phyloP scores from a whole-genome alignment of 1,139 yeast species.

The Geotrichum carabidarum region DNA sequence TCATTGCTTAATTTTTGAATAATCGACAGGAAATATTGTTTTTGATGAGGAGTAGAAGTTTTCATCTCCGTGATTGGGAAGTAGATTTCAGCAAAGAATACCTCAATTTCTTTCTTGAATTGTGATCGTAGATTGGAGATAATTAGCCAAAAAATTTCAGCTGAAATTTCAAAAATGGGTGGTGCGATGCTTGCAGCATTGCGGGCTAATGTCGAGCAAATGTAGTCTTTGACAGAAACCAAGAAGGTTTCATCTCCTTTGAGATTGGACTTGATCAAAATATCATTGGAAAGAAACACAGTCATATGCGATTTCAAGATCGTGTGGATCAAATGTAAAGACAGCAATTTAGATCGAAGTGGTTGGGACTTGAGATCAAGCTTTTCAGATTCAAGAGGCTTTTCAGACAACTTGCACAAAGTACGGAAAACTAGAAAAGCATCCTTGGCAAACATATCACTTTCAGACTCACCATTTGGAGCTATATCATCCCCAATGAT shows the following conservation, averaged over 20 bases:
- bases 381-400: constrained; percentile 62
- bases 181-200: constrained; percentile 91
- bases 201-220: constrained; percentile 76
- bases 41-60: constrained; percentile 87
- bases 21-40: constrained; percentile 73
- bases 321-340: constrained; percentile 82
- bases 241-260: constrained; percentile 62
- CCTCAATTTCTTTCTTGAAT: constrained; percentile 89
- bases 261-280: constrained; percentile 55
- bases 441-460: constrained; percentile 73
- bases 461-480: constrained; percentile 41
- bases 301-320: constrained; percentile 82
- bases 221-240: constrained; percentile 76
- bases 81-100: constrained; percentile 86
- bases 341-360: constrained; percentile 81
- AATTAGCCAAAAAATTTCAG: constrained; percentile 90
- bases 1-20: constrained; percentile 79
- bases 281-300: constrained; percentile 63
- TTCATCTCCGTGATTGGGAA: constrained; percentile 91
- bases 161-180: constrained; percentile 84
- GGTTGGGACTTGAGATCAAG: constrained; percentile 87
- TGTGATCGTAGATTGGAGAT: constrained; percentile 77
- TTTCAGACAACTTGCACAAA: constrained; percentile 87
- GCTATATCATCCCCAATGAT: constrained; percentile 25
- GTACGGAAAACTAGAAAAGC: constrained; percentile 91